Evolutionary conservation across 768 basidiomycete genomes (phyloP).

Genomic region (Tephrocybe sp.): DNA sequence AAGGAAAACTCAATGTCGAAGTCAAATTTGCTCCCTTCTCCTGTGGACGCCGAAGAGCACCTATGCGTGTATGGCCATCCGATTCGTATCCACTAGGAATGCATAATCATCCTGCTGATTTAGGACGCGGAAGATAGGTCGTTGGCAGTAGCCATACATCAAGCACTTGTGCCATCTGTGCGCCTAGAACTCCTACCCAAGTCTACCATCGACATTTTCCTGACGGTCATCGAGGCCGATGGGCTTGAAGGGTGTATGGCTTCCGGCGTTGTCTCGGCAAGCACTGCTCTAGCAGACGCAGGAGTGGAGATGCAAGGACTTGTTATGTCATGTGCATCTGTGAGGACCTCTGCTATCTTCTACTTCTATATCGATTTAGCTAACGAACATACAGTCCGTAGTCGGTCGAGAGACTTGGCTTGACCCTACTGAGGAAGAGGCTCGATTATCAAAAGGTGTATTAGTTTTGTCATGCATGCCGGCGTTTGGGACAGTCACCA

Average conservation of each 20-base stretch:
- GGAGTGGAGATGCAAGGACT: conserved; percentile 91
- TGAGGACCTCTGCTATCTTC: conserved; percentile 30
- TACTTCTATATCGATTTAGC: conserved; percentile 1
- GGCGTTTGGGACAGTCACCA: conserved; percentile 79
- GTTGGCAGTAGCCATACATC: conserved; percentile 78
- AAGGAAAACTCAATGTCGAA: conserved; percentile 88
- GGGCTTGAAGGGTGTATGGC: conserved; percentile 88
- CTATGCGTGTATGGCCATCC: conserved; percentile 68
- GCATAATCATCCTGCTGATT: conserved; percentile 18
- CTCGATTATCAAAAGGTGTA: conserved; percentile 52
- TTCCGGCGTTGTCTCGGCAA: conserved; percentile 82
- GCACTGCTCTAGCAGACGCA: conserved; percentile 88
- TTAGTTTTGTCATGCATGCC: conserved; percentile 86
- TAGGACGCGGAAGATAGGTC: conserved; percentile 95
- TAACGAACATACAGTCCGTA: conserved; percentile 41
- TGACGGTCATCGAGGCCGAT: conserved; percentile 90
- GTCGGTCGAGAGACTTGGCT: conserved; percentile 63
- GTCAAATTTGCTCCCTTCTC: conserved; percentile 98
- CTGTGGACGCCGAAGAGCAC: conserved; percentile 70
- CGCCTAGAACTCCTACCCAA: conserved; percentile 92
- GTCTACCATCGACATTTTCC: conserved; percentile 87
- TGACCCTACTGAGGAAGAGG: conserved; percentile 79
- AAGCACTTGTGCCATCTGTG: conserved; percentile 80
- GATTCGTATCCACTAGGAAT: conserved; percentile 5
- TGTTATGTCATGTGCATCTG: conserved; percentile 80